Conservation (phyloP, 2,329 filamentous ascomycete species). For the Monilinia aucupariae region DNA sequence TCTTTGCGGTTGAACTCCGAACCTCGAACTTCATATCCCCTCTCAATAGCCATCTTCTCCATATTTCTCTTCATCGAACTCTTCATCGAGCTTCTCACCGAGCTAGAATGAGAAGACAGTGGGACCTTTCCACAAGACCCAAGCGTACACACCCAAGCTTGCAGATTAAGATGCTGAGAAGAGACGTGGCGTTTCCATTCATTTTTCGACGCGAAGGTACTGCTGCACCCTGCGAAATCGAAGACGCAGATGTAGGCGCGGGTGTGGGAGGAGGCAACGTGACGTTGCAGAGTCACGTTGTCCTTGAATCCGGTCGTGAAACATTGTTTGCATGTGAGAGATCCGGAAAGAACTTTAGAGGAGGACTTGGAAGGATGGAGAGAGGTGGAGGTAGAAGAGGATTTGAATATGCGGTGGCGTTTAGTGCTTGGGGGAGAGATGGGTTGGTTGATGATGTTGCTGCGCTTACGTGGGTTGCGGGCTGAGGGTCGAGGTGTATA, state of each 20-base stretch:
- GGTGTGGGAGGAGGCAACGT: slow-evolving; percentile 44
- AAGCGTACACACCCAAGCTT: slow-evolving; percentile 65
- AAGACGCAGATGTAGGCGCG: slow-evolving; percentile 74
- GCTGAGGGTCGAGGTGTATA: slow-evolving; percentile 24
- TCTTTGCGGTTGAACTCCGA: slow-evolving; percentile 78
- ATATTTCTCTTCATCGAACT: slow-evolving; percentile 20
- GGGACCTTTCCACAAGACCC: slow-evolving; percentile 32
- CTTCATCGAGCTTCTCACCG: slow-evolving; percentile 21
- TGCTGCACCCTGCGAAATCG: slow-evolving; percentile 66
- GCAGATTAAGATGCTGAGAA: slow-evolving; percentile 71
- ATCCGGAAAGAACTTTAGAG: background rate
- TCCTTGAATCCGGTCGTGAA: slow-evolving; percentile 42
- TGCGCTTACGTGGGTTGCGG: slow-evolving; percentile 23
- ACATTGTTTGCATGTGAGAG: slow-evolving; percentile 24
- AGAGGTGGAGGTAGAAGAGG: background rate
- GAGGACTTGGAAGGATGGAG: background rate
- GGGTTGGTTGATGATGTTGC: slow-evolving; percentile 9
- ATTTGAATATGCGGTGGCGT: slow-evolving; percentile 21
- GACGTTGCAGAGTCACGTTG: slow-evolving; percentile 41
- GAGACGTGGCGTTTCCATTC: slow-evolving; percentile 91
- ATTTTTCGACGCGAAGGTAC: slow-evolving; percentile 75
- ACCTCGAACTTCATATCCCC: slow-evolving; percentile 19
- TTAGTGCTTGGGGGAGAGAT: slow-evolving; percentile 20
- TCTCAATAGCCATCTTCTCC: background rate
- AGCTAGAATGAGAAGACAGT: slow-evolving; percentile 12